Base-by-base conservation (phyloP, 331 rosid species). In the Malus hybrid region DNA sequence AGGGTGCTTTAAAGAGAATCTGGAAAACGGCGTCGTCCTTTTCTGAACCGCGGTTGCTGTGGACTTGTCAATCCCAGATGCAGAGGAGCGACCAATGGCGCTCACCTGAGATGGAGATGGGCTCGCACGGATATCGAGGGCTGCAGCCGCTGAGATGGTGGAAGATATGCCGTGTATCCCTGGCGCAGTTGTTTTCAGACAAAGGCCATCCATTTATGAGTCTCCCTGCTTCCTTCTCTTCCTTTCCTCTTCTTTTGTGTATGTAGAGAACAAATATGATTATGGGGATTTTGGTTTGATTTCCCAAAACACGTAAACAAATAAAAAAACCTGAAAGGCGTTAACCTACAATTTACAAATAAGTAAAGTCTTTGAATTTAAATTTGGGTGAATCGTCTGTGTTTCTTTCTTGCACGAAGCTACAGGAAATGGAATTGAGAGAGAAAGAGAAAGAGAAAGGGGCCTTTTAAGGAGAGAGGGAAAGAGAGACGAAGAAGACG, bases 1-100 rank as follows among this genome's bases (percentile, higher is more conserved):
- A 7, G 96, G 92, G 65, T 77, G 77, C 54, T 80, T 72, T 28
- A 90, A 88, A 1, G 93, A 88, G 78, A 92, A 86, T 64, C 91
- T 90, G 27, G 88, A 75, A 50, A 86, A 83, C 22, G 80, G 62
- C 67, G 81, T 6, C 7, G 83, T 78, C 39, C 70, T 82, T 22
- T 80, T 83, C 67, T 82, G 61, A 6, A 82, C 46, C 19, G 72
- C 29, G 3, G 56, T 31, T 12, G 67, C 34, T 2, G 63, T 46
- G 18, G 76, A 34, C 65, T 86, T 87, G 29, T 85, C 85, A 6
- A 18, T 50, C 6, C 67, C 67, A 32, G 65, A 32, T 64, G 75
- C 13, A 19, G 69, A 22, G 8, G 87, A 46, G 55, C 87, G 76
- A 31, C 83, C 90, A 65, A 86, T 57, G 42, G 91, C 76, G 77